These are phyloP conservation scores for Phoma sp. DNA, from an alignment of 2,329 filamentous ascomycete species.

Conservation along the genomic window DNA sequence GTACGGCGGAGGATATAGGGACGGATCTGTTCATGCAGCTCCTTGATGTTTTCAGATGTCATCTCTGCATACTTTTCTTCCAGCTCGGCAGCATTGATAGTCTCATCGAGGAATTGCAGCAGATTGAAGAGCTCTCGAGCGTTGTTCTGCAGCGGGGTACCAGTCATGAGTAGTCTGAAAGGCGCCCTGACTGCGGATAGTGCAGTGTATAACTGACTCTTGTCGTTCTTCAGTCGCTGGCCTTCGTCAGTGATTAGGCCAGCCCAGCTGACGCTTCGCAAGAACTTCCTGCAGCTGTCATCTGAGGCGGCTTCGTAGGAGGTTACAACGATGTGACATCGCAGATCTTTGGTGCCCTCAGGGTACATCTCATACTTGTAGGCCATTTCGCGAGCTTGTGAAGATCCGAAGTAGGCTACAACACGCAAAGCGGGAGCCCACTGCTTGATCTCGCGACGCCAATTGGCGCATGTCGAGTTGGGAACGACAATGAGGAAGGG, in stretches of 20 bases:
- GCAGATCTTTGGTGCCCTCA: slow-evolving; percentile 68
- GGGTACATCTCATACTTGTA: slow-evolving; percentile 88
- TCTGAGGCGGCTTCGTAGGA: slow-evolving; percentile 92
- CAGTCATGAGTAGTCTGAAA: slow-evolving; percentile 84
- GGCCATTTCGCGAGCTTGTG: slow-evolving; percentile 75
- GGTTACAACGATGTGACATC: slow-evolving; percentile 90
- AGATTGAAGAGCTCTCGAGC: slow-evolving; percentile 94
- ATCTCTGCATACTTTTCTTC: slow-evolving; percentile 80
- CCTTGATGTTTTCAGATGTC: slow-evolving; percentile 79
- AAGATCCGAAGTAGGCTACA: slow-evolving; percentile 89
- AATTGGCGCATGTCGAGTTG: slow-evolving; percentile 96
- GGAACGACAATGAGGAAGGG: slow-evolving; percentile 94
- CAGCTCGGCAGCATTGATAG: slow-evolving; percentile 72
- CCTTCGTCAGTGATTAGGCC: slow-evolving; percentile 94
- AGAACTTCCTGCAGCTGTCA: slow-evolving; percentile 68
- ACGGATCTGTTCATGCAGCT: slow-evolving; percentile 84
- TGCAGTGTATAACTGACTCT: slow-evolving; percentile 79
- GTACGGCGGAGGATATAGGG: slow-evolving; percentile 77
- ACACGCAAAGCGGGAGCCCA: slow-evolving; percentile 88
- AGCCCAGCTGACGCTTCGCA: slow-evolving; percentile 79
- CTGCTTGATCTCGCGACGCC: slow-evolving; percentile 93
- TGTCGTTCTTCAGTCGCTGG: slow-evolving; percentile 92
- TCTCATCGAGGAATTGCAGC: slow-evolving; percentile 88
- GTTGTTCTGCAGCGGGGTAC: slow-evolving; percentile 95
- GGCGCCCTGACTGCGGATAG: slow-evolving; percentile 77